These are phyloP conservation scores for Lithohypha guttulata DNA, from an alignment of 2,329 filamentous ascomycete species.

Conservation along the genomic window DNA sequence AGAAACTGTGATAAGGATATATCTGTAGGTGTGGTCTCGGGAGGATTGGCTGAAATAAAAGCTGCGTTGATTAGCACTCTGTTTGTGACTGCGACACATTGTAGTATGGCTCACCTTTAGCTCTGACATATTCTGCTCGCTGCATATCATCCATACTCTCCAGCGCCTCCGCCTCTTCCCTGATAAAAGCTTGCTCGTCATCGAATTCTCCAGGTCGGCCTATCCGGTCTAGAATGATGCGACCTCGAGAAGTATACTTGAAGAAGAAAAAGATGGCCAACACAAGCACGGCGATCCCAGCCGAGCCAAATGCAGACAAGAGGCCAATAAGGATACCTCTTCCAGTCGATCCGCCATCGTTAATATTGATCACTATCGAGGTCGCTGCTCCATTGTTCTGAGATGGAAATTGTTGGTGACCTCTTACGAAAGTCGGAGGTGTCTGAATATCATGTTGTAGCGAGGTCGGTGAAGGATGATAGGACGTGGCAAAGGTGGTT, in stretches of 20 bases:
- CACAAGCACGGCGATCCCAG: conserved; percentile 68
- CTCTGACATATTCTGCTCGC: conserved; percentile 79
- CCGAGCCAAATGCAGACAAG: conserved; percentile 86
- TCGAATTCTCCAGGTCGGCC: conserved; percentile 92
- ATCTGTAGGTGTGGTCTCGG: conserved; percentile 89
- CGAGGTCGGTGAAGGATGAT: conserved; percentile 4
- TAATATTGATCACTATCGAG: conserved; percentile 26
- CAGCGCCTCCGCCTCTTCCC: conserved; percentile 89
- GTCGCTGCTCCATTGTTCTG: conserved; percentile 13
- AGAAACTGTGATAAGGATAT: conserved; percentile 96
- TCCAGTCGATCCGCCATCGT: conserved; percentile 45
- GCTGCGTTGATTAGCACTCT: conserved; percentile 43
- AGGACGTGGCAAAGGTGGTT: conserved; percentile 6
- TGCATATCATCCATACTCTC: conserved; percentile 93
- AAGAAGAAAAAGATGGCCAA: conserved; percentile 85
- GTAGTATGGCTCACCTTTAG: conserved; percentile 62
- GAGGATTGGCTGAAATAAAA: conserved; percentile 86
- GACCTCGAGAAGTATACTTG: conserved; percentile 73
- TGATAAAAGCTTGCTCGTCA: conserved; percentile 87
- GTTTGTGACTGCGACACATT: background rate
- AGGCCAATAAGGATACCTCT: conserved; percentile 89
- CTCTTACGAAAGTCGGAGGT: background rate
- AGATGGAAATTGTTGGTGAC: conserved; percentile 8
- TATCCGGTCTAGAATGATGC: conserved; percentile 87
- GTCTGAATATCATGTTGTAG: background rate